Conservation (phyloP, 2,329 filamentous ascomycete species). For the Diaporthe vaccinii region DNA sequence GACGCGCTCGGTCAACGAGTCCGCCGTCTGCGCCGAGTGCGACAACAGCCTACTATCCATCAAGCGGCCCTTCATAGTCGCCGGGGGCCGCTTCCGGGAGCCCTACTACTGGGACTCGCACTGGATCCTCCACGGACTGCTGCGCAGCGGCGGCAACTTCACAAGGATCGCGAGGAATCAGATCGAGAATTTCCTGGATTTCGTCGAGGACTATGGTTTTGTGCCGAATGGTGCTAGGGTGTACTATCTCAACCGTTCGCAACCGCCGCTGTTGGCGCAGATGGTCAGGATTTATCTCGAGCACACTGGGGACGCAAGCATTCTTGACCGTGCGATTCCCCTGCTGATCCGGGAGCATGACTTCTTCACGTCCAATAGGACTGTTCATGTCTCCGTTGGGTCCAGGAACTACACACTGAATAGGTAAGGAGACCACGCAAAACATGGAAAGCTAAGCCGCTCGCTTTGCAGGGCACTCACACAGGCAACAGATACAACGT, state of each 20-base stretch:
- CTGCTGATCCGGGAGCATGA: slow-evolving; percentile 74
- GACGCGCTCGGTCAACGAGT: slow-evolving; percentile 69
- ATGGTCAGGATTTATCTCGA: slow-evolving; percentile 77
- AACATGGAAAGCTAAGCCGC: background rate
- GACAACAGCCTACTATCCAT: slow-evolving; percentile 76
- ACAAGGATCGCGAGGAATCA: slow-evolving; percentile 74
- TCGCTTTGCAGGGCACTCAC: background rate
- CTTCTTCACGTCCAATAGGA: slow-evolving; percentile 74
- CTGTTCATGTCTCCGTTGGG: slow-evolving; percentile 62
- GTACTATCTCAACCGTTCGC: slow-evolving; percentile 78
- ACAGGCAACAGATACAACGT: slow-evolving; percentile 64
- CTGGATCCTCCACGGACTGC: slow-evolving; percentile 76
- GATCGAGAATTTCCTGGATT: slow-evolving; percentile 78
- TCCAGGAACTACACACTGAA: slow-evolving; percentile 68
- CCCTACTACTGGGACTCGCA: slow-evolving; percentile 81
- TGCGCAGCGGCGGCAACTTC: slow-evolving; percentile 75
- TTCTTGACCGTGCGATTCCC: slow-evolving; percentile 72
- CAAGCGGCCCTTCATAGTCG: slow-evolving; percentile 78
- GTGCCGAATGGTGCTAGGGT: slow-evolving; percentile 76
- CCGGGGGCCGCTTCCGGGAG: slow-evolving; percentile 78
- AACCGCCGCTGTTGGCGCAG: slow-evolving; percentile 74
- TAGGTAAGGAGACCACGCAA: slow-evolving; percentile 56
- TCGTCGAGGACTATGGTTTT: slow-evolving; percentile 75
- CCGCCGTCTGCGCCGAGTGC: slow-evolving; percentile 69
- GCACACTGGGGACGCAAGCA: slow-evolving; percentile 73